Evolutionary conservation across 2,329 filamentous ascomycete genomes (phyloP), one percentile per base, ranked within the genome.

Genomic region (Neurospora sp.): DNA sequence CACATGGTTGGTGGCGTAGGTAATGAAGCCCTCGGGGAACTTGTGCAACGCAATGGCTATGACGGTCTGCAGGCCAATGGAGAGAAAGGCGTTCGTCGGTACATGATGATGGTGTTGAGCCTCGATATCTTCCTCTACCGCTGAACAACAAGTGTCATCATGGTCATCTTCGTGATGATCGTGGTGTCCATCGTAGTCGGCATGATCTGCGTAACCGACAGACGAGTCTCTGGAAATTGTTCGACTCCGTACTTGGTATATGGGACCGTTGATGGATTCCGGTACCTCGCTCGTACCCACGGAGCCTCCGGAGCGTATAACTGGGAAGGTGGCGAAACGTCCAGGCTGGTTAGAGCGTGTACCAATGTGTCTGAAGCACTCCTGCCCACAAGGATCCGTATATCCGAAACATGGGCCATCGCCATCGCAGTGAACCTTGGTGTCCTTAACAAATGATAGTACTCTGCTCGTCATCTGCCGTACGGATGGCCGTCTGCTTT

Each of bases 41-140:
- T 99, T 99, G 83, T 99, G 96, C 1, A 99, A 84, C 8, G 95
- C 93, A 73, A 99, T 98, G 6, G 96, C 96, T 68, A 97, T 90
- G 17, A 93, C 95, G 0, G 96, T 98, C 80, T 99, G 96, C 0
- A 99, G 87, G n/a, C 96, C 94, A 71, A 98, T 96, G 68, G 92
- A 92, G 72, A 98, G 84, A 79, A 97, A 99, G 6, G 93, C 93
- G 77, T 98, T 98, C 72, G 92, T 90, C 0, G 95, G 93, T 3
- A 98, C 95, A 79, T 99, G 96, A 80, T 99, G 95, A 77, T 99
- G 95, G 77, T 97, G 93, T 71, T 83, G 83, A 6, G 82, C 81
- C 71, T 86, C 84, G 5, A 81, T n/a, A 68, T 87, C 85, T 10
- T 80, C 78, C 4, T 78, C 75, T 67, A 74, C 73, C 38, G 78